Evolutionary conservation across 2,329 filamentous ascomycete species (phyloP).

Genomic region (Monascus ruber): DNA sequence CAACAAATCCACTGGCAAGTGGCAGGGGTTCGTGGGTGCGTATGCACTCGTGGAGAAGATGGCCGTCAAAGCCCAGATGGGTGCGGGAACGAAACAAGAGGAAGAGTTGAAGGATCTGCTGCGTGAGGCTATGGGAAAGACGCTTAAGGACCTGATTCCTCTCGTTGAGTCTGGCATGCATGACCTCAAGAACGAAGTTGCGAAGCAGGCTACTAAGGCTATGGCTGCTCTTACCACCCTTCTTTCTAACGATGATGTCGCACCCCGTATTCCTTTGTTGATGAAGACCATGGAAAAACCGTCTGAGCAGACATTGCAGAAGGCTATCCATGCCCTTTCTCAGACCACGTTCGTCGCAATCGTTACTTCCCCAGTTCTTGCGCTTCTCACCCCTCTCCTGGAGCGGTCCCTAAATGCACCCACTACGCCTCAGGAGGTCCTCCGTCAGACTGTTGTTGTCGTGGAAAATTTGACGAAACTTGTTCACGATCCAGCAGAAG

Average conservation of each 20-base stretch:
- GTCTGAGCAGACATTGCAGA: slow-evolving; percentile 75
- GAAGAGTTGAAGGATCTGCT: slow-evolving; percentile 81
- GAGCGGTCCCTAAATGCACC: slow-evolving; percentile 91
- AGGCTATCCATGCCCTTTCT: slow-evolving; percentile 91
- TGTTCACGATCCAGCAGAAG: slow-evolving; percentile 90
- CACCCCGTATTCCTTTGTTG: slow-evolving; percentile 78
- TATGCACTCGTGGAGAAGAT: slow-evolving; percentile 78
- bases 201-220: slow-evolving; percentile 79
- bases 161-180: slow-evolving; percentile 90
- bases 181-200: slow-evolving; percentile 76
- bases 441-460: slow-evolving; percentile 91
- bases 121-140: slow-evolving; percentile 73
- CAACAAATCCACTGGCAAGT: slow-evolving; percentile 76
- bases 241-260: slow-evolving; percentile 92
- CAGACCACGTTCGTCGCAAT: slow-evolving; percentile 98
- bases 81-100: slow-evolving; percentile 71
- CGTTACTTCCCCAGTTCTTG: slow-evolving; percentile 89
- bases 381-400: slow-evolving; percentile 84
- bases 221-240: slow-evolving; percentile 86
- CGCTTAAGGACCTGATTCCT: slow-evolving; percentile 73
- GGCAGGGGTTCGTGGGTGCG: slow-evolving; percentile 89
- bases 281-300: slow-evolving; percentile 94
- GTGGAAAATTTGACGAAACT: slow-evolving; percentile 97
- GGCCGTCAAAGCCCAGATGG: slow-evolving; percentile 87
- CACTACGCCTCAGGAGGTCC: slow-evolving; percentile 80